Conservation (phyloP, 768 basidiomycete genomes). For the Leucogyrophana mollusca region DNA sequence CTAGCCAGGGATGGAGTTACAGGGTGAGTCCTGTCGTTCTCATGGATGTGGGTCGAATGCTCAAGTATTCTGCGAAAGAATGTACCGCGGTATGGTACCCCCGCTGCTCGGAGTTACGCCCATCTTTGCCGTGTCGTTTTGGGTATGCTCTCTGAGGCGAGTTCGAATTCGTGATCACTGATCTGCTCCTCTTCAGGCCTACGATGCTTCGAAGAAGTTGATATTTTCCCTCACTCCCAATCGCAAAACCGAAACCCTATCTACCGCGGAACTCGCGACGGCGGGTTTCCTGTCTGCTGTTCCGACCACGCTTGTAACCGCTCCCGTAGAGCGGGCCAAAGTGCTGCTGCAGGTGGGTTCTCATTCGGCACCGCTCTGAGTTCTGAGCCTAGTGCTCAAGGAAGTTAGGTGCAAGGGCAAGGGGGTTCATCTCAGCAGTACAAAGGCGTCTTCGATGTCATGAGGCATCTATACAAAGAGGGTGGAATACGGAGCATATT, state of each 20-base stretch:
- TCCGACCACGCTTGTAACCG: slow-evolving; percentile 89
- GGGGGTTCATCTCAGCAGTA: slow-evolving; percentile 70
- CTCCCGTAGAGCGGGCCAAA: slow-evolving; percentile 95
- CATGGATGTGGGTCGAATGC: background rate
- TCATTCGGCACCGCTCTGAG: background rate
- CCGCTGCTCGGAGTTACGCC: slow-evolving; percentile 94
- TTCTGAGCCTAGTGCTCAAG: slow-evolving; percentile 6
- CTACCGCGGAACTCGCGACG: slow-evolving; percentile 77
- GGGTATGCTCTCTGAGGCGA: slow-evolving; percentile 53
- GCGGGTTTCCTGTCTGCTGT: slow-evolving; percentile 95
- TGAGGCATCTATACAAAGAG: slow-evolving; percentile 88
- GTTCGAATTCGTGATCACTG: slow-evolving; percentile 7
- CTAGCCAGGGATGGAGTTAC: slow-evolving; percentile 86
- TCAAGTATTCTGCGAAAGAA: slow-evolving; percentile 37
- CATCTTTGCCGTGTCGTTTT: slow-evolving; percentile 97
- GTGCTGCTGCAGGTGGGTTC: slow-evolving; percentile 81
- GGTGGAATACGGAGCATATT: slow-evolving; percentile 91
- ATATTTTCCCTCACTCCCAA: slow-evolving; percentile 80
- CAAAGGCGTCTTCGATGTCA: slow-evolving; percentile 89
- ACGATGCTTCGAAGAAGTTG: slow-evolving; percentile 88
- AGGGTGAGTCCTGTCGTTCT: slow-evolving; percentile 54
- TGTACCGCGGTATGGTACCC: slow-evolving; percentile 93
- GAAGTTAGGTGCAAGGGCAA: slow-evolving; percentile 83
- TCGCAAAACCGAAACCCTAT: slow-evolving; percentile 59
- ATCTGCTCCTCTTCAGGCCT: slow-evolving; percentile 55